A percentile compares a stretch with the other conserved stretches of the same genome.
phyloP scores from a whole-genome alignment of 2,329 filamentous ascomycete genomes.

The Magnaporthiopsis incrustans region DNA sequence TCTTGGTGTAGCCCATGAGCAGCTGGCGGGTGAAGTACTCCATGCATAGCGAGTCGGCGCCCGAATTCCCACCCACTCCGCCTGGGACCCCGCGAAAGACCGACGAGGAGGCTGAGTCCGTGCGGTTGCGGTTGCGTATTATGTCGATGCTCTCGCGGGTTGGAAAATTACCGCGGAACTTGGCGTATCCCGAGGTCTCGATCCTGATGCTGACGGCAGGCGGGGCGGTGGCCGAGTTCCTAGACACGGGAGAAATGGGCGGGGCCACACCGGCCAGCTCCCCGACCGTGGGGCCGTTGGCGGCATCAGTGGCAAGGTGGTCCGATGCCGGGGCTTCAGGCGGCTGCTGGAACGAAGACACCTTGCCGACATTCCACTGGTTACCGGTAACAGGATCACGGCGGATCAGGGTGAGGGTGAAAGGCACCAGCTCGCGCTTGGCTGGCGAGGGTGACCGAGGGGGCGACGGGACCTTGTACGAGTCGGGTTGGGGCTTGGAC shows the following conservation, averaged over 20 bases:
- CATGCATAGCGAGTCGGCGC: background rate
- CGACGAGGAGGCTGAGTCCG: constrained; percentile 2
- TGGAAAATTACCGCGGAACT: constrained; percentile 42
- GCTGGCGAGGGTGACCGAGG: constrained; percentile 29
- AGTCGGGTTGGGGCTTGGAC: background rate
- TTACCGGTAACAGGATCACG: constrained; percentile 59
- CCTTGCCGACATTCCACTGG: constrained; percentile 69
- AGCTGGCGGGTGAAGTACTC: constrained; percentile 44
- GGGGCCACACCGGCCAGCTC: constrained; percentile 5
- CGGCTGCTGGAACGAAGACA: constrained; percentile 42
- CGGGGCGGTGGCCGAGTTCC: constrained; percentile 10
- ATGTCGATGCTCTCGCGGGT: constrained; percentile 15
- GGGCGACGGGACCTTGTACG: background rate
- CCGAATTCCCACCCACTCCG: background rate
- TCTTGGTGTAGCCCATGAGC: constrained; percentile 48
- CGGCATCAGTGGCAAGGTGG: background rate
- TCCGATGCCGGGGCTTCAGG: background rate
- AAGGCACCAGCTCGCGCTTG: constrained; percentile 31
- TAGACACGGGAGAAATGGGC: constrained; percentile 8
- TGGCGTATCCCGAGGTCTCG: constrained; percentile 48
- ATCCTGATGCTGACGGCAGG: constrained; percentile 44
- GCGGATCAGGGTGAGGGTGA: constrained; percentile 60
- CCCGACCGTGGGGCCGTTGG: background rate
- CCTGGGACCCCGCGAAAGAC: background rate
- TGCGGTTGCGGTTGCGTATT: background rate